Percentiles rank a stretch among this genome's conserved stretches.
Conservation (phyloP, 306 rosid genomes). For the Glycyrrhiza uralensis region DNA sequence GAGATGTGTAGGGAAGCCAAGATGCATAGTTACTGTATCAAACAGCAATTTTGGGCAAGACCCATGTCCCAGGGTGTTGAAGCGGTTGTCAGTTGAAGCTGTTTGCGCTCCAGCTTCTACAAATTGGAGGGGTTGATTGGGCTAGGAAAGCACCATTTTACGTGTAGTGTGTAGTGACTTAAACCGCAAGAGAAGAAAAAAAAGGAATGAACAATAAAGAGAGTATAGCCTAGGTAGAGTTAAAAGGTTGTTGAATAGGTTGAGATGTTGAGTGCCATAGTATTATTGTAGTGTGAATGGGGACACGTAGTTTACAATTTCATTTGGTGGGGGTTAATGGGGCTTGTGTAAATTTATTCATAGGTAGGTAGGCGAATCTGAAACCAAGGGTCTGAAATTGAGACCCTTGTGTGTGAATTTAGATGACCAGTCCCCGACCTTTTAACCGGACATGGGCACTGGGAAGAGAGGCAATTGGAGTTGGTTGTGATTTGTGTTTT, state of each 20-base stretch:
- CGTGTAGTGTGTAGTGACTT: conserved; percentile 34
- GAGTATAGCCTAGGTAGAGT: conserved; percentile 27
- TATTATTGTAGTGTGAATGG: conserved; percentile 21
- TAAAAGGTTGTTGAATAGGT: conserved; percentile 27
- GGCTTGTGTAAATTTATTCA: conserved; percentile 20
- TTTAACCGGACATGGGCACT: conserved; percentile 75
- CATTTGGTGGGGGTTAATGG: conserved; percentile 26
- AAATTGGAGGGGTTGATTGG: conserved; percentile 44
- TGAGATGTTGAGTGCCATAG: conserved; percentile 23
- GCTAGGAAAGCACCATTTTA: background rate
- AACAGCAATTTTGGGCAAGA: conserved; percentile 53
- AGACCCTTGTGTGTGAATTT: conserved; percentile 49
- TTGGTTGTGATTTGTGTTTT: conserved; percentile 38
- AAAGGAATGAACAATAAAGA: conserved; percentile 24
- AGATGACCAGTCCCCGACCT: conserved; percentile 59
- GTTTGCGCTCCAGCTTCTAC: conserved; percentile 42
- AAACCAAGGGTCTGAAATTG: conserved; percentile 50
- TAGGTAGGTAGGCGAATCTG: conserved; percentile 46
- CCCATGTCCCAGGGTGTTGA: conserved; percentile 61
- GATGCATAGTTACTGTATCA: conserved; percentile 50
- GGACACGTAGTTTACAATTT: conserved; percentile 36
- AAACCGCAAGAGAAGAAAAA: conserved; percentile 40
- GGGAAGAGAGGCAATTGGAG: conserved; percentile 34
- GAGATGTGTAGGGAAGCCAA: conserved; percentile 56
- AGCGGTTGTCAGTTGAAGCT: conserved; percentile 65